Percentiles rank a stretch among this genome's conserved stretches.
Conservation (phyloP, 202 grass and related monocot genomes). For the Panicum virgatum region DNA sequence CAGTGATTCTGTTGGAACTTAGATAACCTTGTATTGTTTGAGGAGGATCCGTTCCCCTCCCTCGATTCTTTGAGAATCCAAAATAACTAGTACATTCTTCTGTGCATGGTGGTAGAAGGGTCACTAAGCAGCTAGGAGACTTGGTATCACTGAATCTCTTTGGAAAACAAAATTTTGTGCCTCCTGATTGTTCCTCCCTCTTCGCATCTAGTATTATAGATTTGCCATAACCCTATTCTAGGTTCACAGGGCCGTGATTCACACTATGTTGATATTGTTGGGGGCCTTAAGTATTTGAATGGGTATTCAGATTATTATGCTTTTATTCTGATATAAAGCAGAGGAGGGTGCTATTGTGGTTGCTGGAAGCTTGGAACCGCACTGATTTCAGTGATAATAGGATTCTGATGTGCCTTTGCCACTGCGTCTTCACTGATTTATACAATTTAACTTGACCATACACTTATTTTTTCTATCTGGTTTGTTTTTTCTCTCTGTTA, state of each 20-base stretch:
- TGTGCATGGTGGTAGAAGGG: background rate
- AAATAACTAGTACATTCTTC: background rate
- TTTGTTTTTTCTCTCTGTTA: background rate
- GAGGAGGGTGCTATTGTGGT: background rate
- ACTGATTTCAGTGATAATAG: background rate
- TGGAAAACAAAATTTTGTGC: background rate
- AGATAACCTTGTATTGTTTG: background rate
- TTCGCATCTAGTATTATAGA: background rate
- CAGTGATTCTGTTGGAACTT: background rate
- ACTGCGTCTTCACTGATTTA: constrained; percentile 4
- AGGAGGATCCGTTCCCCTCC: background rate
- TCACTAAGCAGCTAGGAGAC: background rate
- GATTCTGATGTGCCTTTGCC: constrained; percentile 1
- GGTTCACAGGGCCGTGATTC: background rate
- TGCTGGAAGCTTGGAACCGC: background rate
- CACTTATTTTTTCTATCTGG: background rate
- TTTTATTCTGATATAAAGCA: background rate
- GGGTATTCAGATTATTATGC: background rate
- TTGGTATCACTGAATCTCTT: background rate
- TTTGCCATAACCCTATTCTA: background rate
- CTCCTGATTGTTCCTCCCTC: background rate
- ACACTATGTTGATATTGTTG: constrained; percentile 12
- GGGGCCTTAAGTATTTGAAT: constrained; percentile 3
- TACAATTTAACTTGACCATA: background rate
- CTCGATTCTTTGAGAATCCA: background rate